phyloP scores from a whole-genome alignment of 2,329 filamentous ascomycete genomes.

The Xenosphaeropsis pyriputrescens region DNA sequence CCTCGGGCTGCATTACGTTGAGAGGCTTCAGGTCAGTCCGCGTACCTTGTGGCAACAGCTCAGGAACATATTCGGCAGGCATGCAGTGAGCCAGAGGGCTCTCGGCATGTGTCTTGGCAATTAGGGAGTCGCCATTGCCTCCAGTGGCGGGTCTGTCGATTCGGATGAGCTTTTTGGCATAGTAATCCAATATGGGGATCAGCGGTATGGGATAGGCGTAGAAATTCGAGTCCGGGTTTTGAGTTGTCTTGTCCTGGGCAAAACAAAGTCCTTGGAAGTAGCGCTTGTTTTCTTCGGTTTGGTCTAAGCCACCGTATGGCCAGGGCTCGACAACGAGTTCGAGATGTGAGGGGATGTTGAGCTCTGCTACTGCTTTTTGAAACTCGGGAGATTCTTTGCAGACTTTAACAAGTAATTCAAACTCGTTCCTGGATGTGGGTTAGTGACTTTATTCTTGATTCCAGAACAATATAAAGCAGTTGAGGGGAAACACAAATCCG shows the following conservation, averaged over 20 bases:
- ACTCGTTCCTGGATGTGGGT: slow-evolving; percentile 21
- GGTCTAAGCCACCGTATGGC: slow-evolving; percentile 35
- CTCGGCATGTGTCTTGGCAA: slow-evolving; percentile 24
- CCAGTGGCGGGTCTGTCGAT: slow-evolving; percentile 28
- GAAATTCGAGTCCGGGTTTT: slow-evolving; percentile 37
- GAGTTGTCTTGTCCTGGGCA: slow-evolving; percentile 25
- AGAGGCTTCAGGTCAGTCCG: slow-evolving; percentile 39
- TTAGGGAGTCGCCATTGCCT: slow-evolving; percentile 22
- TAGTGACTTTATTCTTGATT: too few relatives aligned
- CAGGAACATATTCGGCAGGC: slow-evolving; percentile 20
- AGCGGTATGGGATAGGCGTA: slow-evolving; percentile 33
- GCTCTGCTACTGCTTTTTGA: slow-evolving; percentile 29
- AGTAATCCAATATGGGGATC: slow-evolving; percentile 30
- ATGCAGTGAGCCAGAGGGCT: slow-evolving; percentile 26
- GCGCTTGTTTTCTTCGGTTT: slow-evolving; percentile 22
- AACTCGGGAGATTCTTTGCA: slow-evolving; percentile 35
- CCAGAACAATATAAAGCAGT: too few relatives aligned
- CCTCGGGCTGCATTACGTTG: slow-evolving; percentile 46
- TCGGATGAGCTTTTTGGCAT: slow-evolving; percentile 28
- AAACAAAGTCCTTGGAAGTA: slow-evolving; percentile 32
- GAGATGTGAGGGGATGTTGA: slow-evolving; percentile 34
- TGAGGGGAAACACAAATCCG: background rate
- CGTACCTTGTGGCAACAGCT: slow-evolving; percentile 22
- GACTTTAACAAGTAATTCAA: slow-evolving; percentile 27
- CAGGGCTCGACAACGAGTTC: slow-evolving; percentile 34